Evolutionary conservation across 345 rosid genomes (phyloP).

Genomic region (Sapria himalayana): DNA sequence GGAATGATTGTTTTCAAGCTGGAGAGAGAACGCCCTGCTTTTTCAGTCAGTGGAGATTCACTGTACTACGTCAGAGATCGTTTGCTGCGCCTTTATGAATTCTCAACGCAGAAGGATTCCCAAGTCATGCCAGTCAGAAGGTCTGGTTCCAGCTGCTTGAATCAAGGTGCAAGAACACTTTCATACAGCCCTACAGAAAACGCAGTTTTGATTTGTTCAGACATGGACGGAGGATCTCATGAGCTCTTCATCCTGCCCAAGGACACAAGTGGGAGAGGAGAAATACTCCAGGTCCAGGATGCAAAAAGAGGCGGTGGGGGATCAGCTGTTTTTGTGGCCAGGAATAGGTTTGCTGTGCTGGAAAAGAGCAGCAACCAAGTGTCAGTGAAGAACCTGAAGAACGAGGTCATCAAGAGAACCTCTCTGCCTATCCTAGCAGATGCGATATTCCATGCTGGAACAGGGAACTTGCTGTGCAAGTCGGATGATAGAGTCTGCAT

Average conservation of each 20-base stretch:
- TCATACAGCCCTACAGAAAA: slow-evolving; percentile 90
- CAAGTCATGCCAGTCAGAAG: slow-evolving; percentile 72
- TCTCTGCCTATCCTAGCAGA: slow-evolving; percentile 51
- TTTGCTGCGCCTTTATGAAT: slow-evolving; percentile 57
- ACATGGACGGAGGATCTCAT: slow-evolving; percentile 80
- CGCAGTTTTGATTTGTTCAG: slow-evolving; percentile 72
- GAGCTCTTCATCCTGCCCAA: slow-evolving; percentile 72
- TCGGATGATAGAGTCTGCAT: slow-evolving; percentile 70
- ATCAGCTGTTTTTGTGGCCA: slow-evolving; percentile 67
- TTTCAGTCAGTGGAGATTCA: slow-evolving; percentile 58
- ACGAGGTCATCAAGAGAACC: slow-evolving; percentile 65
- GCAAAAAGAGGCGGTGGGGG: slow-evolving; percentile 76
- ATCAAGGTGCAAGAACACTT: slow-evolving; percentile 76
- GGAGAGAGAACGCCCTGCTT: slow-evolving; percentile 92
- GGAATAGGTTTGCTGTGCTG: slow-evolving; percentile 83
- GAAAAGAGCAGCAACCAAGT: slow-evolving; percentile 81
- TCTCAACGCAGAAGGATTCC: slow-evolving; percentile 50
- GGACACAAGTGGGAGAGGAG: slow-evolving; percentile 55
- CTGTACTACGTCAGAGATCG: slow-evolving; percentile 69
- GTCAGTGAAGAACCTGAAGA: slow-evolving; percentile 50
- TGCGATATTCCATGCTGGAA: slow-evolving; percentile 83
- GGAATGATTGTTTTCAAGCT: slow-evolving; percentile 94
- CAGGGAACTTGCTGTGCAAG: slow-evolving; percentile 67
- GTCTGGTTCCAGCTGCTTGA: slow-evolving; percentile 53
- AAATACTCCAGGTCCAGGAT: slow-evolving; percentile 45